phyloP scores from a whole-genome alignment of 208 protist species.

The Acanthamoeba triangularis region DNA sequence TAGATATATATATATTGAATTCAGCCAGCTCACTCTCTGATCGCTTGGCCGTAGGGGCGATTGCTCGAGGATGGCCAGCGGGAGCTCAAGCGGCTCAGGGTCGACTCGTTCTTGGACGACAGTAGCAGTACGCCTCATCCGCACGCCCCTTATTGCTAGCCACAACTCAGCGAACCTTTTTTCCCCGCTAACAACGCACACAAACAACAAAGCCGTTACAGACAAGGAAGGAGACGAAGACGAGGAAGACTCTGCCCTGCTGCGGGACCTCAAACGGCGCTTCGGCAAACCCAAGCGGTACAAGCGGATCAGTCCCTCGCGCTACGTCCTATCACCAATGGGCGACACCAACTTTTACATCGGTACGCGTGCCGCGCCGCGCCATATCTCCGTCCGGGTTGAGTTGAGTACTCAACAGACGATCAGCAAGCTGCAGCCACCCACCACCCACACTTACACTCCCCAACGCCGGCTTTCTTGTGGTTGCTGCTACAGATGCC shows the following conservation, averaged over 20 bases:
- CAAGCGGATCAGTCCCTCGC: slow-evolving; percentile 22
- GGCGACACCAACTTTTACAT: slow-evolving; percentile 56
- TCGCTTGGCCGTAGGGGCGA: not conserved
- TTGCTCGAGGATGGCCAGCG: slow-evolving; percentile 12
- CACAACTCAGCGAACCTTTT: not conserved
- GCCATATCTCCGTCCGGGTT: not conserved
- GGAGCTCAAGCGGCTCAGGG: not conserved
- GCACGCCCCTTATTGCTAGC: not conserved
- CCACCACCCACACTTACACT: not conserved
- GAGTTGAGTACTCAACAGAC: not conserved
- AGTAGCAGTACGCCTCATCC: not conserved
- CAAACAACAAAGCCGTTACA: not conserved
- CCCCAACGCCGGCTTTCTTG: not conserved
- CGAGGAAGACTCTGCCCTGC: slow-evolving; percentile 12
- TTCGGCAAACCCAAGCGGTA: slow-evolving; percentile 6
- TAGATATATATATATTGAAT: too few species aligned
- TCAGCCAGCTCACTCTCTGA: not conserved
- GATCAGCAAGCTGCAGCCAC: not conserved
- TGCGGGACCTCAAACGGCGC: slow-evolving; percentile 14
- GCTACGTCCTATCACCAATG: slow-evolving; percentile 12
- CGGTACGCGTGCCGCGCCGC: not conserved
- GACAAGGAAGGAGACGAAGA: not conserved
- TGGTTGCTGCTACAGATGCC: not conserved
- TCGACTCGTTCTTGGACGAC: not conserved
- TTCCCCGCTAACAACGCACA: not conserved